A percentile compares a stretch with the other conserved stretches of the same genome.
Evolutionary conservation across 345 rosid genomes (phyloP).

Genomic region (Dovyalis caffra): DNA sequence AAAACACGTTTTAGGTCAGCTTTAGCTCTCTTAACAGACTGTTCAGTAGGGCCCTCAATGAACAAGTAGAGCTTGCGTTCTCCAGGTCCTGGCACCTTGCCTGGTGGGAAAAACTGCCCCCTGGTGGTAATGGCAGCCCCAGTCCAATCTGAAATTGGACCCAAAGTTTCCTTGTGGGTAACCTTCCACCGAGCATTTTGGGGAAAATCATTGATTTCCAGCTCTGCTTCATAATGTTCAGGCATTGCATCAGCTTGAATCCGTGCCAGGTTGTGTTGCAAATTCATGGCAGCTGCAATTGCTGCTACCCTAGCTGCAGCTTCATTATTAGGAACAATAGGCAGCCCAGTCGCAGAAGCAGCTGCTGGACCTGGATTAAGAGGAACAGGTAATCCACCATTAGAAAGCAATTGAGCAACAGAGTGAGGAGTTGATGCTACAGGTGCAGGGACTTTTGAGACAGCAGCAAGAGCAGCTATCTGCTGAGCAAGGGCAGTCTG

Average conservation of each 20-base stretch:
- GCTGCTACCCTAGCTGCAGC: constrained; percentile 90
- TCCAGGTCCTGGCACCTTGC: constrained; percentile 63
- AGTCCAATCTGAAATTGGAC: constrained; percentile 94
- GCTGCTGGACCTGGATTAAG: constrained; percentile 39
- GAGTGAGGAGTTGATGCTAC: constrained; percentile 34
- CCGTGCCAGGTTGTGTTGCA: constrained; percentile 86
- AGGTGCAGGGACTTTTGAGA: constrained; percentile 45
- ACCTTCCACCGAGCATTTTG: constrained; percentile 99
- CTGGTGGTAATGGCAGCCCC: constrained; percentile 96
- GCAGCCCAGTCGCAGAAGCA: constrained; percentile 38
- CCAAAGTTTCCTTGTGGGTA: constrained; percentile 96
- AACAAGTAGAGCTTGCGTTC: constrained; percentile 91
- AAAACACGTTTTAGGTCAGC: constrained; percentile 79
- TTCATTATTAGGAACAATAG: constrained; percentile 46
- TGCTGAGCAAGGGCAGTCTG: constrained; percentile 71
- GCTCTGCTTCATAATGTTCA: constrained; percentile 94
- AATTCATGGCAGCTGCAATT: constrained; percentile 80
- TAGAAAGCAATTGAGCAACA: constrained; percentile 43
- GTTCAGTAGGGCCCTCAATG: constrained; percentile 86
- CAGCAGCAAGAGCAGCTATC: constrained; percentile 68
- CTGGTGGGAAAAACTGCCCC: constrained; percentile 78
- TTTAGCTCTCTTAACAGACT: constrained; percentile 88
- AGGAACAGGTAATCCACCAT: constrained; percentile 40
- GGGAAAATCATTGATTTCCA: constrained; percentile 93
- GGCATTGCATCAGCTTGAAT: constrained; percentile 97